These are phyloP conservation scores for Cyclocybe cylindracea DNA, from an alignment of 768 basidiomycete genomes.

Conservation along the genomic window DNA sequence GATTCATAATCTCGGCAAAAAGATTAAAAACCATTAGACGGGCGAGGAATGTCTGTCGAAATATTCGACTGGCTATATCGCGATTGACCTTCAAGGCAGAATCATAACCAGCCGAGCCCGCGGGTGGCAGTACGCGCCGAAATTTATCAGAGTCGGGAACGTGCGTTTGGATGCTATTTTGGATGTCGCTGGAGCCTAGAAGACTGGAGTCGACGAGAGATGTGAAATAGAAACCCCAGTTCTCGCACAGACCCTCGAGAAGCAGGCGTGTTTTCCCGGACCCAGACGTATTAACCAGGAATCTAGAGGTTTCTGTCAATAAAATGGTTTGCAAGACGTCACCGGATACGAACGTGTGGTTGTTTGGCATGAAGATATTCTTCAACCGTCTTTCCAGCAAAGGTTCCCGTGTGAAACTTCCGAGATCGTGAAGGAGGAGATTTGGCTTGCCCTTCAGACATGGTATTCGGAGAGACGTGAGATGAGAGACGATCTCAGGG, in stretches of 20 bases:
- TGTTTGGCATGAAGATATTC: constrained; percentile 45
- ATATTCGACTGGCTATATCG: constrained; percentile 35
- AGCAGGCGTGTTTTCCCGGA: constrained; percentile 47
- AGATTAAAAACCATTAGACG: constrained; percentile 40
- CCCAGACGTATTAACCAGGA: constrained; percentile 49
- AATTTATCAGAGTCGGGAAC: constrained; percentile 37
- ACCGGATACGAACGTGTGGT: constrained; percentile 38
- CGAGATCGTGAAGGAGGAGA: constrained; percentile 42
- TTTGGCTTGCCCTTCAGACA: constrained; percentile 39
- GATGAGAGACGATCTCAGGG: constrained; percentile 22
- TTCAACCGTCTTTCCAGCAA: constrained; percentile 31
- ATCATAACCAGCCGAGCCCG: constrained; percentile 32
- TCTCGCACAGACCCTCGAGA: constrained; percentile 43
- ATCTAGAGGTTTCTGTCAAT: constrained; percentile 21
- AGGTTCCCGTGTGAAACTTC: constrained; percentile 34
- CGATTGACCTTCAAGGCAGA: constrained; percentile 33
- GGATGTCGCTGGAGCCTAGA: constrained; percentile 45
- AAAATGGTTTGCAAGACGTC: neutral
- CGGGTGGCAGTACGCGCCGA: constrained; percentile 28
- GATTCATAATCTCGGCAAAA: constrained; percentile 35
- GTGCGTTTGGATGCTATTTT: constrained; percentile 38
- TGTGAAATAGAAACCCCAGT: constrained; percentile 52
- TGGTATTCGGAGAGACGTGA: constrained; percentile 33
- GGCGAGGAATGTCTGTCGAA: constrained; percentile 41
- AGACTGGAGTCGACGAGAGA: constrained; percentile 43